These are phyloP conservation scores for Polymyxa betae DNA, from an alignment of 208 protist species.

Conservation along the genomic window DNA sequence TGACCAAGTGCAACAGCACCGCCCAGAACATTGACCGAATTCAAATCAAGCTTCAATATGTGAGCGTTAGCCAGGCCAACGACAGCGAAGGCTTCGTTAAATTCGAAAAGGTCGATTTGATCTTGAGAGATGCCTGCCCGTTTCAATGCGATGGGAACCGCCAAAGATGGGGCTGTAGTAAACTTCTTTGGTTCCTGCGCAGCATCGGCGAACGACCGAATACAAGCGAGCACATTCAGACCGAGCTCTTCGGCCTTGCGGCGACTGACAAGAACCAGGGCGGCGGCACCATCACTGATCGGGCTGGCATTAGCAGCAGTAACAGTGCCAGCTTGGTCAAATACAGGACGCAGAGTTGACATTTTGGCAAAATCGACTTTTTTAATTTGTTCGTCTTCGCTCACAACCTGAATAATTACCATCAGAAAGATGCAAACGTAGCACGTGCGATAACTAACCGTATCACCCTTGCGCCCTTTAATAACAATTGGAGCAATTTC, in stretches of 20 bases:
- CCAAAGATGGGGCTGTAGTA: constrained; percentile 82
- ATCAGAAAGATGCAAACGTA: no score
- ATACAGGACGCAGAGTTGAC: constrained; percentile 79
- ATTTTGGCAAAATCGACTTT: constrained; percentile 84
- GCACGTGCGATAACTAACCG: no score
- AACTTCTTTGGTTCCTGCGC: constrained; percentile 85
- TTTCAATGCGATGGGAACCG: constrained; percentile 81
- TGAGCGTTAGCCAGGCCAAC: constrained; percentile 84
- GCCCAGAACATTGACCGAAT: constrained; percentile 88
- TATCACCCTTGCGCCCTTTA: constrained; percentile 67
- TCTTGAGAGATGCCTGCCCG: constrained; percentile 33
- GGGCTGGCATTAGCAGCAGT: constrained; percentile 86
- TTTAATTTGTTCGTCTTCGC: constrained; percentile 82
- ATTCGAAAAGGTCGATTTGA: constrained; percentile 66
- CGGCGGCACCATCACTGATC: constrained; percentile 85
- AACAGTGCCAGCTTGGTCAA: constrained; percentile 84
- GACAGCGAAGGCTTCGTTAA: constrained; percentile 96
- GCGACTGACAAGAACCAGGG: constrained; percentile 80
- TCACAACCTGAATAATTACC: no score
- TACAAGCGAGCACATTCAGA: constrained; percentile 81
- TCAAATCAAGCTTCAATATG: constrained; percentile 77
- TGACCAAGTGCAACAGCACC: constrained; percentile 91
- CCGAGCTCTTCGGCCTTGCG: constrained; percentile 78
- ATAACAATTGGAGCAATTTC: constrained; percentile 86
- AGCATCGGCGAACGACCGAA: constrained; percentile 73